A percentile compares a stretch with the other conserved stretches of the same genome.
These are phyloP conservation scores for Aspergillus felis DNA, from an alignment of 2,329 filamentous ascomycete species.

Conservation along the genomic window DNA sequence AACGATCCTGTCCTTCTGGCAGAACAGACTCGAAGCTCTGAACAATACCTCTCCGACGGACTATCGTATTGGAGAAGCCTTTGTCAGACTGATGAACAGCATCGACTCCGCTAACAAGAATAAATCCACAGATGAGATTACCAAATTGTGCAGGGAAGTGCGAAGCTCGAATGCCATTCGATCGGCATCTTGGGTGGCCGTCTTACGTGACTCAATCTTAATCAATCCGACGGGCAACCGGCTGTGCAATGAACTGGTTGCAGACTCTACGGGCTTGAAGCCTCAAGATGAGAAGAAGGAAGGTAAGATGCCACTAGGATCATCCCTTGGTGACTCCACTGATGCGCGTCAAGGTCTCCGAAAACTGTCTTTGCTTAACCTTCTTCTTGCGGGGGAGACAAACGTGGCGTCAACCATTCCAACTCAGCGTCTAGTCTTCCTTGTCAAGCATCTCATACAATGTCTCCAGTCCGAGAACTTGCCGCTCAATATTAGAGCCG, in stretches of 20 bases:
- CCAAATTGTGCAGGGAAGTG: constrained; percentile 33
- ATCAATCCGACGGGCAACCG: constrained; percentile 46
- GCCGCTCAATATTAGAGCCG: constrained; percentile 31
- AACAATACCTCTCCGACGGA: constrained; percentile 27
- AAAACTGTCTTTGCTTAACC: constrained; percentile 53
- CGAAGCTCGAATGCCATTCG: constrained; percentile 43
- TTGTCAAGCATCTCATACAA: constrained; percentile 71
- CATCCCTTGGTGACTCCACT: constrained; percentile 3
- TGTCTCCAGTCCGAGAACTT: constrained; percentile 64
- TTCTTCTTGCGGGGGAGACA: constrained; percentile 48
- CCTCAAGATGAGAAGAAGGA: constrained; percentile 40
- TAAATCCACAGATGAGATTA: constrained; percentile 29
- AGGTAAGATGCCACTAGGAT: constrained; percentile 28
- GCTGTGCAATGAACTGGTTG: constrained; percentile 58
- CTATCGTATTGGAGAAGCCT: constrained; percentile 40
- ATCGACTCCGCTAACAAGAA: constrained; percentile 20
- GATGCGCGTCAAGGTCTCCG: constrained; percentile 37
- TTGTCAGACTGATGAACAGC: constrained; percentile 37
- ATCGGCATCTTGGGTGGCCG: constrained; percentile 46
- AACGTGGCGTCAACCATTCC: constrained; percentile 47
- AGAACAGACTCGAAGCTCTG: constrained; percentile 29
- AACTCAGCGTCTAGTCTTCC: constrained; percentile 70
- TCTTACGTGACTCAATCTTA: constrained; percentile 47
- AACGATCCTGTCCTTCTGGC: constrained; percentile 30
- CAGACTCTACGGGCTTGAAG: constrained; percentile 55